Evolutionary conservation across 169 alveolate genomes (phyloP).

Genomic region (Plasmodium vinckei): DNA sequence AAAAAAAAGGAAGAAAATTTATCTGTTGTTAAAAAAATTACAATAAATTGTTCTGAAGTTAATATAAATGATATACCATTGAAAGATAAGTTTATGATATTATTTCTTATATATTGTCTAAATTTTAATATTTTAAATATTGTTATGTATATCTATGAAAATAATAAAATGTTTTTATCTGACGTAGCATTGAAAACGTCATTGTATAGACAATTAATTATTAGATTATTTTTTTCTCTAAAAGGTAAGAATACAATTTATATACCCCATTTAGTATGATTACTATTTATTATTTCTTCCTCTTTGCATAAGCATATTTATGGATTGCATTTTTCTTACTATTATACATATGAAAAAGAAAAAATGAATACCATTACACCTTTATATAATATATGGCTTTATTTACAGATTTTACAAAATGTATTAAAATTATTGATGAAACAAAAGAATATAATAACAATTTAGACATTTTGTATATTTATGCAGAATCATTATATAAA

Average conservation of each 20-base stretch:
- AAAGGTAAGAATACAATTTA: slow-evolving; percentile 24
- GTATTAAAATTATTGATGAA: slow-evolving; percentile 38
- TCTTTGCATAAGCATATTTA: neutral
- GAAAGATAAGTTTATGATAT: slow-evolving; percentile 33
- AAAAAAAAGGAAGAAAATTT: neutral
- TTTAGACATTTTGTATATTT: slow-evolving; percentile 40
- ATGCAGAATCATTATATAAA: slow-evolving; percentile 28
- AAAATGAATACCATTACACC: no score
- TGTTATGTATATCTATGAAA: slow-evolving; percentile 53
- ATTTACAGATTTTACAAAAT: slow-evolving; percentile 36
- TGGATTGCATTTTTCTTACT: neutral
- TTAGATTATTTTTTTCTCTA: slow-evolving; percentile 32
- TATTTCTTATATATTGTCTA: slow-evolving; percentile 55
- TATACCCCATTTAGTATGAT: neutral
- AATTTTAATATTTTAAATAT: slow-evolving; percentile 51
- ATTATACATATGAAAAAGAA: neutral
- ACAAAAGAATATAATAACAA: slow-evolving; percentile 23
- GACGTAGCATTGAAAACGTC: neutral
- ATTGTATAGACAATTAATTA: slow-evolving; percentile 27
- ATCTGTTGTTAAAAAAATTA: neutral
- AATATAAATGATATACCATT: slow-evolving; percentile 6
- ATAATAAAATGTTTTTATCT: slow-evolving; percentile 21
- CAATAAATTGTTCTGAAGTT: slow-evolving; percentile 1
- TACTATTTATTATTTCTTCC: neutral
- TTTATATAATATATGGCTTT: neutral